Percentiles rank a stretch among this genome's conserved stretches.
Conservation (phyloP, 768 basidiomycete genomes). For the Pleurotus pulmonarius region DNA sequence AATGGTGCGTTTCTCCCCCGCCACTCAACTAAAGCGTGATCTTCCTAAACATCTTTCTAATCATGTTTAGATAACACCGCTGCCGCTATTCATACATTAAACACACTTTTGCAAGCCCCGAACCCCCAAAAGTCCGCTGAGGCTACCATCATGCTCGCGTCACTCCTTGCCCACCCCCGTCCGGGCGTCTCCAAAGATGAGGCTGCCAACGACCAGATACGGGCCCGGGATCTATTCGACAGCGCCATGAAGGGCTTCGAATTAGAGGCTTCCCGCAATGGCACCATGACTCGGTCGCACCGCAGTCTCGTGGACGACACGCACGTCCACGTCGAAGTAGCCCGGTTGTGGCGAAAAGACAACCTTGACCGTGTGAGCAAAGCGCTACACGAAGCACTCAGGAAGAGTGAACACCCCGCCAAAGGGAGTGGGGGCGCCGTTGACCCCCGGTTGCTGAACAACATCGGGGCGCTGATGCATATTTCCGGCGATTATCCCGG, state of each 20-base stretch:
- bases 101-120: slow-evolving; percentile 67
- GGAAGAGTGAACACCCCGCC: slow-evolving; percentile 43
- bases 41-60: neutral
- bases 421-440: slow-evolving; percentile 30
- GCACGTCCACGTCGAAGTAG: slow-evolving; percentile 89
- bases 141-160: slow-evolving; percentile 86
- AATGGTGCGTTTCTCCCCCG: slow-evolving; percentile 46
- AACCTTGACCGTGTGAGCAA: slow-evolving; percentile 67
- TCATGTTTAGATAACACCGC: slow-evolving; percentile 66
- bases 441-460: slow-evolving; percentile 75
- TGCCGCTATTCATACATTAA: slow-evolving; percentile 82
- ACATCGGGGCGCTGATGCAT: slow-evolving; percentile 74
- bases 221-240: slow-evolving; percentile 82
- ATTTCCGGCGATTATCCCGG: slow-evolving; percentile 56
- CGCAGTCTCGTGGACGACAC: slow-evolving; percentile 69
- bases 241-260: slow-evolving; percentile 66
- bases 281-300: slow-evolving; percentile 34
- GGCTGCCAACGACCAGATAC: slow-evolving; percentile 60
- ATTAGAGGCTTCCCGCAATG: slow-evolving; percentile 52
- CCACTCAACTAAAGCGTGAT: neutral
- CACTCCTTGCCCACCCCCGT: slow-evolving; percentile 78
- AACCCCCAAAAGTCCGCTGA: slow-evolving; percentile 69
- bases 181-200: slow-evolving; percentile 78
- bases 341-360: slow-evolving; percentile 84
- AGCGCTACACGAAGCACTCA: slow-evolving; percentile 71